Base-by-base conservation (phyloP, 1,284 basidiomycete genomes). In the Lentinus polychrous region DNA sequence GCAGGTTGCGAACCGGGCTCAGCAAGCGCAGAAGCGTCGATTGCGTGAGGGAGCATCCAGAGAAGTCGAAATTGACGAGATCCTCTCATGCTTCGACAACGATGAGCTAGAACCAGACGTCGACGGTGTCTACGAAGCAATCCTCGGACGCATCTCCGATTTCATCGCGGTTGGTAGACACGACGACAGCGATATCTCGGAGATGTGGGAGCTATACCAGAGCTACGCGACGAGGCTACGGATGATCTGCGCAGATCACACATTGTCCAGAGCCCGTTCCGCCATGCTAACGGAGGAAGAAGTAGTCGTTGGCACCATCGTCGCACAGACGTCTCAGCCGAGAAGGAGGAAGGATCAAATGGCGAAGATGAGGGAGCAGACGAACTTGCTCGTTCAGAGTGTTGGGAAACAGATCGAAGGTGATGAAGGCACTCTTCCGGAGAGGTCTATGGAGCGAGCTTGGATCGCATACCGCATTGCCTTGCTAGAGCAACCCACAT, bases 241-340 rank as follows among this genome's bases (percentile, higher is more conserved):
- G 37, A 63, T 60, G 6, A 75, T 79, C 18, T 81, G 79, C 51
- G 61, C 66, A 20, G 63, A 68, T 11, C 66, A 76, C 56, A 72
- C 73, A 2, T 62, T 83, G 1, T 76, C 74, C 12, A 66, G 66
- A 35, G 54, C 60, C 7, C 68, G 66, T 27, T 60, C 60, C 2
- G 66, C 70, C 0, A 67, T 71, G 54, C 63, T 84, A 3, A 74
- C 75, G 3, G 80, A 86, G 57, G 80, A 76, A 55, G 81, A 85
- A 59, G 79, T 71, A 0, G 62, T 81, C 3, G 62, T 83, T 17
- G 81, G 82, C 1, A 82, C 81, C 0, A 83, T 84, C 49, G 67
- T 76, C 0, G 77, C 77, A 23, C 79, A 80, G 51, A 76, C 69
- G 8, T 74, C 78, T 0, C 77, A 81, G 52, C 73, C 74, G n/a